Conservation (phyloP, 1,284 basidiomycete species). For the Athelia psychrophila region DNA sequence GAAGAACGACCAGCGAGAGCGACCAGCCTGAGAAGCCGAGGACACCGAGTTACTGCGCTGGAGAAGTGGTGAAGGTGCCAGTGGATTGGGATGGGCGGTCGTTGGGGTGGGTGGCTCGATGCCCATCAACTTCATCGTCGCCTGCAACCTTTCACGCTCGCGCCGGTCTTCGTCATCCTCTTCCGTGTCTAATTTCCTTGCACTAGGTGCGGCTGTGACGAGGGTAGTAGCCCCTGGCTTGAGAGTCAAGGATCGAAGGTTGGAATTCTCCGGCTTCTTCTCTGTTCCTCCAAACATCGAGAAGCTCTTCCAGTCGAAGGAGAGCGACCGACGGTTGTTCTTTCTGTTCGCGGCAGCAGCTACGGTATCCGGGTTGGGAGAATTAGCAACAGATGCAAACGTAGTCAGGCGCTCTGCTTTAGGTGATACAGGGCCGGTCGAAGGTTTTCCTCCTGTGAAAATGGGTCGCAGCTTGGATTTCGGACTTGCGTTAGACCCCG, state of each 20-base stretch:
- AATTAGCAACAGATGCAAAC: constrained; percentile 34
- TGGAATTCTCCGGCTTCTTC: constrained; percentile 56
- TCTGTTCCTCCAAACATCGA: constrained; percentile 62
- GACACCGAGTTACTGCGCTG: constrained; percentile 44
- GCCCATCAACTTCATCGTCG: constrained; percentile 91
- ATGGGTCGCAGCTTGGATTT: constrained; percentile 50
- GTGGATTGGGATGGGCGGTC: constrained; percentile 14
- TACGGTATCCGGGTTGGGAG: constrained; percentile 22
- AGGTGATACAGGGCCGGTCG: constrained; percentile 26
- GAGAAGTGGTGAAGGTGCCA: constrained; percentile 31
- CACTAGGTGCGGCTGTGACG: constrained; percentile 26
- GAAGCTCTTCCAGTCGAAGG: constrained; percentile 79
- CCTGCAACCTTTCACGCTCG: constrained; percentile 81
- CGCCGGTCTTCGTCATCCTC: constrained; percentile 88
- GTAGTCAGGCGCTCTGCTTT: constrained; percentile 29
- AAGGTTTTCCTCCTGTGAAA: constrained; percentile 43
- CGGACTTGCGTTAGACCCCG: constrained; percentile 24
- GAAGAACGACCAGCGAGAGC: constrained; percentile 67
- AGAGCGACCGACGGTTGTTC: constrained; percentile 67
- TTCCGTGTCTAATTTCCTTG: constrained; percentile 72
- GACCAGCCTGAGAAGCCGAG: constrained; percentile 23
- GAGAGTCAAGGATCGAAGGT: constrained; percentile 69
- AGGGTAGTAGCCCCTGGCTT: constrained; percentile 53
- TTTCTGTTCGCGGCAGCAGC: constrained; percentile 32
- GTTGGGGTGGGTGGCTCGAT: constrained; percentile 58